phyloP scores from a whole-genome alignment of 108 stramenopile species.

The Cafeteria roenbergensis region DNA sequence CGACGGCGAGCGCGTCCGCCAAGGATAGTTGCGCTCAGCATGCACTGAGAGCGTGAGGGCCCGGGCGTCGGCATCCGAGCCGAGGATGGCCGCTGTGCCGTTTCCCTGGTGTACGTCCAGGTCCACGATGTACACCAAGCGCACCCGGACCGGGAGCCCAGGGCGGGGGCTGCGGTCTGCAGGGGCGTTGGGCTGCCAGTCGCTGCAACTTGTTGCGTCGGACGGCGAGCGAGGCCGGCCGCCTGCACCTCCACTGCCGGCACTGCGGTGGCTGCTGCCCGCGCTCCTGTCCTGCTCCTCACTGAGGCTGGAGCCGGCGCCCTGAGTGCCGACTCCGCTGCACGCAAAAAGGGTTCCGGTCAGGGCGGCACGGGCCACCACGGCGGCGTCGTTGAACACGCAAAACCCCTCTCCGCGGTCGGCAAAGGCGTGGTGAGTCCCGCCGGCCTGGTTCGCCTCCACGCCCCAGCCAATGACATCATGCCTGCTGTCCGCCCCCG shows the following conservation, averaged over 20 bases:
- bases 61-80: not conserved
- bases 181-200: no score
- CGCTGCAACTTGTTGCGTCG: no score
- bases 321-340: no score
- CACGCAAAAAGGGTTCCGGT: no score
- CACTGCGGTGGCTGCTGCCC: no score
- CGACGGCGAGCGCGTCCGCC: not conserved
- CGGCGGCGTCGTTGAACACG: conserved; percentile 70
- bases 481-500: not conserved
- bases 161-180: no score
- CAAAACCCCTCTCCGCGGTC: conserved; percentile 85
- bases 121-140: conserved; percentile 47
- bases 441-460: not conserved
- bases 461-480: not conserved
- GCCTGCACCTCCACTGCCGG: no score
- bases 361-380: no score
- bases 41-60: not conserved
- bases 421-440: conserved; percentile 64
- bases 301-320: conserved; percentile 4
- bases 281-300: conserved; percentile 3
- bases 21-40: conserved; percentile 1
- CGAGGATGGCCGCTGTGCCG: conserved; percentile 34
- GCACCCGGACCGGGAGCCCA: not conserved
- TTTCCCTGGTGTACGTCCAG: conserved; percentile 86
- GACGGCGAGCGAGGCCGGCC: no score